Evolutionary conservation across 305 asterid species (phyloP), one percentile per base, ranked within the genome.

Genomic region (Solanum hybrid): DNA sequence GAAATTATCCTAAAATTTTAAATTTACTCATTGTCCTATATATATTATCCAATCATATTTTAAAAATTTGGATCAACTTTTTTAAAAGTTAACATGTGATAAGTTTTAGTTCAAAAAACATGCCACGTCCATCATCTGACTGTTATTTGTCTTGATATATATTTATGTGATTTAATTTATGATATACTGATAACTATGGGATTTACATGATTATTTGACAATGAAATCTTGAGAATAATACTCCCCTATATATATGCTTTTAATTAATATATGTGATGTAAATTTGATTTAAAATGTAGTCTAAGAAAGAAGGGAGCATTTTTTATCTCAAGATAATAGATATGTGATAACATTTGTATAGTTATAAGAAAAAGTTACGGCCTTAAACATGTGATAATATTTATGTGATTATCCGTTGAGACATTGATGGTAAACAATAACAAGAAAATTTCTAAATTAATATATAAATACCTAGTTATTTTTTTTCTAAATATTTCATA

Each of bases 11-110:
- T 56, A 82, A 9, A 82, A 0, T 3, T 42, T 46, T 5, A 17
- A 29, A 51, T 84, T 3, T 32, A 51, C 22, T 17, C 20, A 20
- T 10, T 10, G 42, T 84, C 87, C 26, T 84, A 34, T 75, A 75
- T 51, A 51, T 75, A 82, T 13, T 51, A 51, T 84, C 87, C 87
- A 84, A 84, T 84, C 87, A 84, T 84, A 51, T 84, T 84, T 84
- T 84, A 84, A 84, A 1, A 42, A 31, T 5, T 4, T 84, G 75
- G 87, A 84, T 84, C 7, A 84, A 51, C 20, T 10, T 84, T 51
- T 51, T 31, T 5, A 10, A 84, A 84, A 31, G 75, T 31, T 31
- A 51, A 51, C 20, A 51, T 51, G 76, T 84, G 87, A 84, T 84
- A 51, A 84, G 87, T 35, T 51, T 51, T 51, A 29, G 42, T 31